Base-by-base conservation (phyloP, 768 basidiomycete species). In the Imleria badia region DNA sequence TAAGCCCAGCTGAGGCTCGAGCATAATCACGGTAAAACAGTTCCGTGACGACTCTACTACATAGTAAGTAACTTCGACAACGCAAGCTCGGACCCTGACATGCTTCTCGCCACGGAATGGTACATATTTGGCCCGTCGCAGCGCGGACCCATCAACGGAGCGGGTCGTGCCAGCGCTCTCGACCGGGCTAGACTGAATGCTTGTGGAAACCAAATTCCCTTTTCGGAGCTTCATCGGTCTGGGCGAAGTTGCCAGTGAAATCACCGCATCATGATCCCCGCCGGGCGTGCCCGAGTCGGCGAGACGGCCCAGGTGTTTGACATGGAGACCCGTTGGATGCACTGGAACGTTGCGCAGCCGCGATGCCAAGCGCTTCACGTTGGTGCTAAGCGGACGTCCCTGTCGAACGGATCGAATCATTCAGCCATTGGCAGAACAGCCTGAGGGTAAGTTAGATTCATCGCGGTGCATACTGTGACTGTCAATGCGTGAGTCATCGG, bases 161-260 rank as follows among this genome's bases (percentile, higher is more conserved):
- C 19, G 33, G 31, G 44, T 36, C 45, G 55, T 51, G 55, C 26
- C 26, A 26, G 35, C 40, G 41, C 14, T 38, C 29, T 59, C 35
- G 40, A 30, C 35, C 41, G 38, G 39, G 45, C 42, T 51, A 26
- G 54, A 57, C 26, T 26, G 26, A 26, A 6, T 3, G 26, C 26
- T 26, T 26, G 26, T 4, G 6, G n/a, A 5, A 36, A 41, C 15
- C 33, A 0, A 9, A 30, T 58, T 35, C 5, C 40, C n/a, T 35
- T 15, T 20, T 44, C 13, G 39, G 26, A 29, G 30, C n/a, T 31
- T 31, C n/a, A 20, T 20, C 44, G 19, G 19, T 31, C 30, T 45
- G 20, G 44, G 44, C 44, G 31, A 20, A 10, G 19, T 12, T 26
- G 26, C 26, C 26, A 26, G 26, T 26, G 26, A 26, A 26, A 26